Base-by-base conservation (phyloP, 2,329 filamentous ascomycete species). In the Phyllosticta citrichinensis region DNA sequence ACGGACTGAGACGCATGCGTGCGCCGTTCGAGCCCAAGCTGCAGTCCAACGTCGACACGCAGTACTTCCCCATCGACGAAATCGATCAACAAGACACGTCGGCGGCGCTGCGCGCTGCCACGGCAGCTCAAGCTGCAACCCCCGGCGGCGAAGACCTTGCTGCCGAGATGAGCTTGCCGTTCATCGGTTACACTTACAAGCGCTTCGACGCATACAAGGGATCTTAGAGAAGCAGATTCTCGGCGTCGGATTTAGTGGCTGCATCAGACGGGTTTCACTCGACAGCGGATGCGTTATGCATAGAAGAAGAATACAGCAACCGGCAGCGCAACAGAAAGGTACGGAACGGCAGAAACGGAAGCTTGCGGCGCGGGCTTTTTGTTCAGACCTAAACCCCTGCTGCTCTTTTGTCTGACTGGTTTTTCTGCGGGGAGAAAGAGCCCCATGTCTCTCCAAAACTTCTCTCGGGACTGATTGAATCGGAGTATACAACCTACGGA, bases 1-100 rank as follows among this genome's bases (percentile, higher is more conserved):
- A 97, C 66, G 89, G 88, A 68, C 82, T 99, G 66, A 90, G 94
- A 65, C 87, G 88, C 63, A 97, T 99, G 70, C 88, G 92, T 47
- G 94, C 94, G 62, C 94, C 94, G 0, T 99, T 99, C 72, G 93
- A 97, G 78, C 94, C 94, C 2, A 91, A 91, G 70, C 81, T 99
- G 65, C 88, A 89, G 63, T 96, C 91, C 64, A 94, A 94, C 74
- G 88, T 96, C 69, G 94, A 99, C 73, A 96, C 94, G 20, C 93
- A 92, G 55, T 97, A 99, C 80, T 99, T 99, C 85, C 94, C 94
- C 10, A 97, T 91, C 58, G 94, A 99, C 71, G 94, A 99, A 76
- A 97, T 99, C 71, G 91, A 96, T 68, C 93, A 97, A 79, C 93
- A 91, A 60, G 92, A 97, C 74, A 96, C 91, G 65, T 91, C 89